Evolutionary conservation across 164 flowering plant genomes (phyloP).

Genomic region (Magnolia changhungtana): DNA sequence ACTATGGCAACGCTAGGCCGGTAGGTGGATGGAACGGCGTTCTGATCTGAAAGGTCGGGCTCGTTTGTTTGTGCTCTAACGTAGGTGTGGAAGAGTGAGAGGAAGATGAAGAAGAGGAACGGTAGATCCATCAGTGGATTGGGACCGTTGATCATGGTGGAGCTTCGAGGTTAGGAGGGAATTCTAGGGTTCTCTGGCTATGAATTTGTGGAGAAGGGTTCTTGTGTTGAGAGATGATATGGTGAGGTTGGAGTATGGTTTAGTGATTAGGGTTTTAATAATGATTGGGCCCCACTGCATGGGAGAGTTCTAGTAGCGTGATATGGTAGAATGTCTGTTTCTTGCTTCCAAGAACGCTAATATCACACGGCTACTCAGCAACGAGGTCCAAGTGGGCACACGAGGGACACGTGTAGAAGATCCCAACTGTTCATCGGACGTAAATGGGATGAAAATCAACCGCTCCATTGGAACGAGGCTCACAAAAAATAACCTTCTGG

Average conservation of each 20-base stretch:
- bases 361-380: not conserved
- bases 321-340: not conserved
- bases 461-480: too few relatives aligned
- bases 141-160: not conserved
- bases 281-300: not conserved
- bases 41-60: too few relatives aligned
- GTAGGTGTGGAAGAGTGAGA: not conserved
- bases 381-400: not conserved
- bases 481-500: too few relatives aligned
- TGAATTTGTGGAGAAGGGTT: not conserved
- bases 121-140: not conserved
- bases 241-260: not conserved
- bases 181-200: not conserved
- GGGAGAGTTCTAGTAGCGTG: not conserved
- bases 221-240: not conserved
- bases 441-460: too few relatives aligned
- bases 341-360: too few relatives aligned
- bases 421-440: too few relatives aligned
- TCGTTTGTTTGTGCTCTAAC: not conserved
- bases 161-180: not conserved
- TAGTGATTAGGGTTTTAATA: not conserved
- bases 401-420: not conserved
- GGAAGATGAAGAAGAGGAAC: not conserved
- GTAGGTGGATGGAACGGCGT: conserved; percentile 19
- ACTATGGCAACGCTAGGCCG: conserved; percentile 71